A percentile compares a stretch with the other conserved stretches of the same genome.
These are phyloP conservation scores for Carex scoparia DNA, from an alignment of 176 grass and related monocot species.

Conservation along the genomic window DNA sequence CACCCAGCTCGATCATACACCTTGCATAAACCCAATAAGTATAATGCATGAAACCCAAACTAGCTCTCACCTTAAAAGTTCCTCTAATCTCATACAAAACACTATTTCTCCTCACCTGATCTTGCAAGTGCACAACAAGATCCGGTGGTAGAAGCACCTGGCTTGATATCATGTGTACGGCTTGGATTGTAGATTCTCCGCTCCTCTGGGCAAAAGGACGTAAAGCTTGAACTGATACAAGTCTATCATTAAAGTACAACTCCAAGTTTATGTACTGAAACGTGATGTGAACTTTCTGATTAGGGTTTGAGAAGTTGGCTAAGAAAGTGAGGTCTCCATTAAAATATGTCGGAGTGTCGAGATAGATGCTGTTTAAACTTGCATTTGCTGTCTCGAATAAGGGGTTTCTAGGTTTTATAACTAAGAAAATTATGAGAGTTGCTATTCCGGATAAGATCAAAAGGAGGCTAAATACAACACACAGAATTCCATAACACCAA, in stretches of 20 bases:
- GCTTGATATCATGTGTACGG: conserved; percentile 77
- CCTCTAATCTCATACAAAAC: conserved; percentile 58
- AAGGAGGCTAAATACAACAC: conserved; percentile 74
- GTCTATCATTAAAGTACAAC: conserved; percentile 63
- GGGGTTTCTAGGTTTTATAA: conserved; percentile 52
- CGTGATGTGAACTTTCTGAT: conserved; percentile 55
- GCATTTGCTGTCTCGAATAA: conserved; percentile 57
- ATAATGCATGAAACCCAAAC: conserved; percentile 51
- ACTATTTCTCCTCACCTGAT: conserved; percentile 70
- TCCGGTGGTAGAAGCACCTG: conserved; percentile 61
- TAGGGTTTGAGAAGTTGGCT: conserved; percentile 87
- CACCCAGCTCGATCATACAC: conserved; percentile 69
- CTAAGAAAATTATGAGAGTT: conserved; percentile 64
- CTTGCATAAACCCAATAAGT: conserved; percentile 50
- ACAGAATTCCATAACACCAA: conserved; percentile 68
- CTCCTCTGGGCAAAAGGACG: conserved; percentile 52
- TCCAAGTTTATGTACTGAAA: conserved; percentile 53
- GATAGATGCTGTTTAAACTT: conserved; percentile 64
- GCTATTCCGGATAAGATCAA: conserved; percentile 63
- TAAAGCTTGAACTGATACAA: conserved; percentile 54
- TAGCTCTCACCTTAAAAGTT: conserved; percentile 66
- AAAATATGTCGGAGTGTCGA: conserved; percentile 54
- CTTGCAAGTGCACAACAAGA: conserved; percentile 46
- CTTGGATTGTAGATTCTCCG: conserved; percentile 44
- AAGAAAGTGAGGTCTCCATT: conserved; percentile 70